Base-by-base conservation (phyloP, 2,329 filamentous ascomycete genomes). In the Claviceps lovelessii region DNA sequence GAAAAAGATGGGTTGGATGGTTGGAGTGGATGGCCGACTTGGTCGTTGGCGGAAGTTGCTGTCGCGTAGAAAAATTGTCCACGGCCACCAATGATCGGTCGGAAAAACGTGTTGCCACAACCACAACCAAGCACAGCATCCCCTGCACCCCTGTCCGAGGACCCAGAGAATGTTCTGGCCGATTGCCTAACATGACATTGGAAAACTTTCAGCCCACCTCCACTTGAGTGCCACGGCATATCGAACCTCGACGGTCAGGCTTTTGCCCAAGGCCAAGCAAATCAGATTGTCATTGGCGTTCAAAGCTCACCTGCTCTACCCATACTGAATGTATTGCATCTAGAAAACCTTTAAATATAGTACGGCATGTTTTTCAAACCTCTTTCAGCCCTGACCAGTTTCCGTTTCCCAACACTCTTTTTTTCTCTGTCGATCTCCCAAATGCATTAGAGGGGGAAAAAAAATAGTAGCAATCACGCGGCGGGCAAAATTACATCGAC, bases 11-110 rank as follows among this genome's bases (percentile, higher is more conserved):
- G 23, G 15, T 31, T 8, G 19, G 41, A 42, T 31, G 23, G 39
- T n/a, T 15, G 23, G 56, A 54, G 58, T 59, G 57, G 56, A 54
- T 44, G 50, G 41, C 46, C 13, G 47, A 10, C 51, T 53, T 33
- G 49, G 48, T 33, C n/a, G 39, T 50, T 55, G 54, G 53, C 57
- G 55, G 52, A 57, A 55, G 55, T 39, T 50, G 46, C 39, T 28
- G 55, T 49, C 49, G 54, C 62, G 65, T 64, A 66, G 70, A 72
- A 68, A 72, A 72, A 68, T 71, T 68, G 69, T 67, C 62, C 62
- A 64, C 66, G 64, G 68, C 65, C 62, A 54, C 15, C 23, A 44
- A n/a, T 41, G 52, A 56, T 70, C 70, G 70, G 69, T 62, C 54
- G 56, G 56, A 57, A 69, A 72, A 72, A 71, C 65, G 64, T 67